A percentile compares a stretch with the other conserved stretches of the same genome.
Conservation (phyloP, 331 rosid species). For the Pyracantha coccinea region DNA sequence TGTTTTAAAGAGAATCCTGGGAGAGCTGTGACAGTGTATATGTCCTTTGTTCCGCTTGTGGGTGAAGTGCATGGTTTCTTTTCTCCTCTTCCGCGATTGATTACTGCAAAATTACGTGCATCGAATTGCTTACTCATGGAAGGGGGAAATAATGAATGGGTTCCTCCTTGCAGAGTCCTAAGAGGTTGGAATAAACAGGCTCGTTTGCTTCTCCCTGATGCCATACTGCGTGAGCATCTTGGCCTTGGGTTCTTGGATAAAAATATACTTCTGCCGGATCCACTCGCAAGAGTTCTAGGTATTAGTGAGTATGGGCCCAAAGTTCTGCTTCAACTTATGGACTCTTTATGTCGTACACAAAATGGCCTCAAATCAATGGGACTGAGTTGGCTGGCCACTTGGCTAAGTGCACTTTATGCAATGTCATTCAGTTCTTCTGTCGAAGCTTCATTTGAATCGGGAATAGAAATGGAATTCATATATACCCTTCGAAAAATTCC, state of each 20-base stretch:
- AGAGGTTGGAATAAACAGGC: conserved; percentile 89
- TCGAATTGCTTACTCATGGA: conserved; percentile 78
- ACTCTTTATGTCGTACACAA: conserved; percentile 43
- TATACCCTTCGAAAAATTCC: conserved; percentile 42
- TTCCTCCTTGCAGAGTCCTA: conserved; percentile 78
- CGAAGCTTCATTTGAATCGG: conserved; percentile 26
- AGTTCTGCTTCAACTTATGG: conserved; percentile 49
- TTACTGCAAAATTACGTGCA: conserved; percentile 56
- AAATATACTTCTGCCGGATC: conserved; percentile 50
- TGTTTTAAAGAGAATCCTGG: conserved; percentile 65
- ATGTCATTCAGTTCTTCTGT: conserved; percentile 42
- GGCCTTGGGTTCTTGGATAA: conserved; percentile 81
- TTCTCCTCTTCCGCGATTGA: conserved; percentile 74
- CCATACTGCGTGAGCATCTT: conserved; percentile 55
- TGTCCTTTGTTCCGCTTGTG: conserved; percentile 86
- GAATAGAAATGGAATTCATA: conserved; percentile 32
- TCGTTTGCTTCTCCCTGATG: conserved; percentile 52
- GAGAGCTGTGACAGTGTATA: conserved; percentile 77
- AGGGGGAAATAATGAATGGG: conserved; percentile 56
- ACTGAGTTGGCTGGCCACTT: conserved; percentile 69
- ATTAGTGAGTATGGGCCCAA: conserved; percentile 74
- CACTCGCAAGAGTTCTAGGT: conserved; percentile 71
- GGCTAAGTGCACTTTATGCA: conserved; percentile 43
- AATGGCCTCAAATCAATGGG: conserved; percentile 51
- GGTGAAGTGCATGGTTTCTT: conserved; percentile 97